Conservation (phyloP, 225 moss, liverwort and hornwort genomes). For the Polytrichum formosum region DNA sequence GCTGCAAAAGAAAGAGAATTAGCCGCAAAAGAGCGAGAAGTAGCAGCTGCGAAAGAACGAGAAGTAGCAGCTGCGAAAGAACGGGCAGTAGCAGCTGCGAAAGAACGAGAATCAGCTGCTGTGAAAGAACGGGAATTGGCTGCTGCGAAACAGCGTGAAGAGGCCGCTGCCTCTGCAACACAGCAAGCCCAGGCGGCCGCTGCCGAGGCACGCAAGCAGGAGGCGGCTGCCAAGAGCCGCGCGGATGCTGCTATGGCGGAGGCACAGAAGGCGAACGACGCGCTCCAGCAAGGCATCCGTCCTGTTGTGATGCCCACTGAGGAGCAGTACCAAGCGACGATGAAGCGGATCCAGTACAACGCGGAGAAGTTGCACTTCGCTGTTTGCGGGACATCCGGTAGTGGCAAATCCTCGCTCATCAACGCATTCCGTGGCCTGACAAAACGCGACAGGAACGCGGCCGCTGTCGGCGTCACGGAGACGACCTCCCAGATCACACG, state of each 20-base stretch:
- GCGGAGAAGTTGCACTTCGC: conserved; percentile 8
- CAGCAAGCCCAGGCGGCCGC: not conserved
- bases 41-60: not conserved
- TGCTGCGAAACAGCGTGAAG: not conserved
- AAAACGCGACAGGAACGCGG: not conserved
- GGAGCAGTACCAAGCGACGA: not conserved
- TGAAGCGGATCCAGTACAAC: conserved; percentile 6
- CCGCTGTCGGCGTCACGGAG: conserved; percentile 11
- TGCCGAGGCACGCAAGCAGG: not conserved
- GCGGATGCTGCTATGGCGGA: not conserved
- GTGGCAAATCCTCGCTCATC: conserved; percentile 13
- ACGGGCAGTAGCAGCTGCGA: not conserved
- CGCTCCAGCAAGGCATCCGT: not conserved
- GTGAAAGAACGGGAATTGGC: not conserved
- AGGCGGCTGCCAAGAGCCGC: not conserved
- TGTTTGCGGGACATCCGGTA: conserved; percentile 5
- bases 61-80: not conserved
- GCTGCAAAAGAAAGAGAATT: not conserved
- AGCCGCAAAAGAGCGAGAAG: not conserved
- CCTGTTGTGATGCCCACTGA: conserved; percentile 8
- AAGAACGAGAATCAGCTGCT: not conserved
- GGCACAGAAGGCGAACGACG: not conserved
- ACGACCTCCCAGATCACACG: conserved; percentile 10
- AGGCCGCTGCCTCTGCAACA: not conserved
- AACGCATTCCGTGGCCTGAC: conserved; percentile 12